Conservation (phyloP, 768 basidiomycete genomes). For the Panus rudis region DNA sequence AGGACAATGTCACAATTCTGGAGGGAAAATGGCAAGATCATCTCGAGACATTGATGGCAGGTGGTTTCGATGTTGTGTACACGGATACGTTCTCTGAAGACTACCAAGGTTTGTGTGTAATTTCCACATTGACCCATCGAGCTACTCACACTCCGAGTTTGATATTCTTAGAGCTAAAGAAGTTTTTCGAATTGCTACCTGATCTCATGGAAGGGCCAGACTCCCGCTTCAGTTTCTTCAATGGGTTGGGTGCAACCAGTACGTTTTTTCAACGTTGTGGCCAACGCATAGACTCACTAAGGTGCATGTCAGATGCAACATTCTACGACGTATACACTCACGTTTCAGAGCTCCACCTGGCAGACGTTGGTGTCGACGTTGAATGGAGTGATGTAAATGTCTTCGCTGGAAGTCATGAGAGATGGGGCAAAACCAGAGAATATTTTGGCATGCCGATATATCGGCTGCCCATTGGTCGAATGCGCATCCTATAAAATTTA, state of each 20-base stretch:
- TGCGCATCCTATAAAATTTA: constrained; percentile 15
- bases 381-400: constrained; percentile 81
- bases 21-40: constrained; percentile 95
- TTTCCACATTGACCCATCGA: background rate
- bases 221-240: constrained; percentile 91
- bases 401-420: constrained; percentile 42
- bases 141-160: background rate
- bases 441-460: constrained; percentile 79
- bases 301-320: constrained; percentile 51
- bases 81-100: constrained; percentile 92
- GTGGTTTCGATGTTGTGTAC: constrained; percentile 84
- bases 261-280: constrained; percentile 20
- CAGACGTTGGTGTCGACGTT: constrained; percentile 73
- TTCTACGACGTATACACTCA: constrained; percentile 91
- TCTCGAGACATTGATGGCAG: constrained; percentile 46
- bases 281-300: background rate
- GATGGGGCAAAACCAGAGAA: constrained; percentile 71
- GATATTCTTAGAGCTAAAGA: constrained; percentile 45
- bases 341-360: constrained; percentile 78
- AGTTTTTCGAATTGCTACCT: constrained; percentile 78
- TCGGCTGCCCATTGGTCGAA: constrained; percentile 48
- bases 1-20: constrained; percentile 68
- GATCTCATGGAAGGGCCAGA: constrained; percentile 67
- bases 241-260: constrained; percentile 95
- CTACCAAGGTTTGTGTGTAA: constrained; percentile 66